phyloP scores from a whole-genome alignment of 2,329 filamentous ascomycete species.

The Aureobasidium namibiae region DNA sequence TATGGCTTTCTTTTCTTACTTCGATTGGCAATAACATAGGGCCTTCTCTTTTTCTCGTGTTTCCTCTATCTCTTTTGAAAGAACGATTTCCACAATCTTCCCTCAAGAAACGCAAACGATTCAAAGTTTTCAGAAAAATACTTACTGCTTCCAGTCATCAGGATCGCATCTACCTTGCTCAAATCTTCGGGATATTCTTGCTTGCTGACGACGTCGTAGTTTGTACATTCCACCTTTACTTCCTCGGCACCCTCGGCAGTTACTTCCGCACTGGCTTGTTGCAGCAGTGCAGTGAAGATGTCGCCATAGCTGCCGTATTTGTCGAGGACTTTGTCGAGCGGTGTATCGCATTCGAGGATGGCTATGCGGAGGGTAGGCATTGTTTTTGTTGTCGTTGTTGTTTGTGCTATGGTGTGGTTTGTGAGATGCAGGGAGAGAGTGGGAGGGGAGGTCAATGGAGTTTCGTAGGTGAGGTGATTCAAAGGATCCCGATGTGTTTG shows the following conservation, averaged over 20 bases:
- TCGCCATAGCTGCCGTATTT: constrained; percentile 66
- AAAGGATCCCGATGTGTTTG: neutral
- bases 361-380: constrained; percentile 58
- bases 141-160: constrained; percentile 59
- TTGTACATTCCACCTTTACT: constrained; percentile 48
- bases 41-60: neutral
- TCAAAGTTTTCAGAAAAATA: constrained; percentile 6
- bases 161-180: constrained; percentile 68
- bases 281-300: constrained; percentile 45
- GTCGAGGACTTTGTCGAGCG: constrained; percentile 53
- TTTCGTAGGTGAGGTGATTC: no score
- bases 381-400: neutral
- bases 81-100: no score
- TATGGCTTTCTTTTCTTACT: no score
- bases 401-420: neutral
- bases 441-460: neutral
- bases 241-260: constrained; percentile 17
- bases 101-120: no score
- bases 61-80: no score
- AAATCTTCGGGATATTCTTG: constrained; percentile 61
- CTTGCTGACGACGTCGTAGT: constrained; percentile 62
- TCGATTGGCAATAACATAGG: no score
- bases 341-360: constrained; percentile 80
- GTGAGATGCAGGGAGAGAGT: no score
- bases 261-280: constrained; percentile 35